A percentile compares a stretch with the other conserved stretches of the same genome.
Evolutionary conservation across 2,329 filamentous ascomycete species (phyloP).

Genomic region (Botrytis byssoidea): DNA sequence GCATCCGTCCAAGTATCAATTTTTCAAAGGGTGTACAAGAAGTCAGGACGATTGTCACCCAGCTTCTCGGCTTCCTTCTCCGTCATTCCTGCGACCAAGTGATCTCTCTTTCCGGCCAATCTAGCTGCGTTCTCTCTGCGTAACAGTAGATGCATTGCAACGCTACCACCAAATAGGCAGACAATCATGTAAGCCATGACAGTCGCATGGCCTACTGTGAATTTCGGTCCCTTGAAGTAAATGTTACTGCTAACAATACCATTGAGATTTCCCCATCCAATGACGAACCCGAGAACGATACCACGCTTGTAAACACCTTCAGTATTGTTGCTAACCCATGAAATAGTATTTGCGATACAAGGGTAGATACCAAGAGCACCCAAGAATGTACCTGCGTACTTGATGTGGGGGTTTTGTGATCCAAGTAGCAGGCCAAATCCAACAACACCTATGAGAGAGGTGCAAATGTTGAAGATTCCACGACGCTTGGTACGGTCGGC

Average conservation of each 20-base stretch:
- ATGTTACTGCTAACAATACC: constrained; percentile 63
- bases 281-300: constrained; percentile 80
- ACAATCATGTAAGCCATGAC: constrained; percentile 71
- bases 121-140: constrained; percentile 67
- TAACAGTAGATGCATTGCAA: constrained; percentile 64
- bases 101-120: constrained; percentile 59
- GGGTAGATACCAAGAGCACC: constrained; percentile 87
- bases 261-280: constrained; percentile 89
- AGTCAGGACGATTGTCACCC: constrained; percentile 70
- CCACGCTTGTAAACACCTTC: constrained; percentile 90
- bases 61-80: constrained; percentile 60
- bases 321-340: constrained; percentile 82
- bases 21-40: constrained; percentile 61
- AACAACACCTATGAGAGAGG: constrained; percentile 68
- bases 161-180: constrained; percentile 66
- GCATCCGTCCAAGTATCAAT: not conserved
- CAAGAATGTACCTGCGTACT: constrained; percentile 80
- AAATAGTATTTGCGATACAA: constrained; percentile 79
- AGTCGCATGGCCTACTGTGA: constrained; percentile 69
- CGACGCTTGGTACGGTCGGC: constrained; percentile 73
- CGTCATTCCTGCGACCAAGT: constrained; percentile 61
- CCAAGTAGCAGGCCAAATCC: constrained; percentile 80
- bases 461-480: constrained; percentile 75
- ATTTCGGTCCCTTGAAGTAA: constrained; percentile 55
- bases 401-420: constrained; percentile 59